Percentiles rank a stretch among this genome's conserved stretches.
Evolutionary conservation across 179 eudicot species (phyloP).

Genomic region (Actinidia arguta): DNA sequence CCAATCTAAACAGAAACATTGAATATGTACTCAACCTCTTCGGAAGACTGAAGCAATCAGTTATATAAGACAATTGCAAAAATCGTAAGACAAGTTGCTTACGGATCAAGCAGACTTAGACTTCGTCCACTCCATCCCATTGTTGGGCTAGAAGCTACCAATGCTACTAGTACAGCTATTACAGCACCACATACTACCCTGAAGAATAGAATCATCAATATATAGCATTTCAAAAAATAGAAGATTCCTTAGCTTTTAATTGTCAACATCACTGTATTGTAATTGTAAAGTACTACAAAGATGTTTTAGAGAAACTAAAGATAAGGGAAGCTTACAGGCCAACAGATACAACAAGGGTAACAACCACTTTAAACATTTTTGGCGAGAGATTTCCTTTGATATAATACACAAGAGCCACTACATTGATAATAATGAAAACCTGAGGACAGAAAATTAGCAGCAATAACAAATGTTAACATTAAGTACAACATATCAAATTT

Average conservation of each 20-base stretch:
- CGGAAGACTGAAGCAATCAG: constrained; percentile 1
- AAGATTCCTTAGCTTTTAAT: neutral
- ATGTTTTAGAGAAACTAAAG: neutral
- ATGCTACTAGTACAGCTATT: constrained; percentile 75
- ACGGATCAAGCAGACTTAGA: constrained; percentile 99
- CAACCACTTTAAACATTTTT: constrained; percentile 97
- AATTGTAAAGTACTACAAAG: neutral
- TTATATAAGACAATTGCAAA: neutral
- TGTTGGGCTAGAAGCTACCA: constrained; percentile 99
- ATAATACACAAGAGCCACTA: constrained; percentile 93
- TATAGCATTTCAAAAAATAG: constrained; percentile 23
- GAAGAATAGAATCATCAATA: constrained; percentile 30
- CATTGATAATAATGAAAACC: constrained; percentile 96
- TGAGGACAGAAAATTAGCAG: constrained; percentile 36
- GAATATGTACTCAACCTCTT: neutral
- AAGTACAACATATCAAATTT: neutral
- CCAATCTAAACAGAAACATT: too few relatives aligned
- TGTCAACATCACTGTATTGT: neutral
- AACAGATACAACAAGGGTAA: constrained; percentile 82
- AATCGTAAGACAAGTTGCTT: constrained; percentile 34
- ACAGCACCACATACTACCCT: constrained; percentile 88
- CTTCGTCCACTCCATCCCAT: constrained; percentile 99
- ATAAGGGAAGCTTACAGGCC: constrained; percentile 76
- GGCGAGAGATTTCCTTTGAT: constrained; percentile 92
- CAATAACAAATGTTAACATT: neutral